Percentiles rank a stretch among this genome's conserved stretches.
phyloP scores from a whole-genome alignment of 1,284 basidiomycete genomes.

The Pseudozyma hubeiensis region DNA sequence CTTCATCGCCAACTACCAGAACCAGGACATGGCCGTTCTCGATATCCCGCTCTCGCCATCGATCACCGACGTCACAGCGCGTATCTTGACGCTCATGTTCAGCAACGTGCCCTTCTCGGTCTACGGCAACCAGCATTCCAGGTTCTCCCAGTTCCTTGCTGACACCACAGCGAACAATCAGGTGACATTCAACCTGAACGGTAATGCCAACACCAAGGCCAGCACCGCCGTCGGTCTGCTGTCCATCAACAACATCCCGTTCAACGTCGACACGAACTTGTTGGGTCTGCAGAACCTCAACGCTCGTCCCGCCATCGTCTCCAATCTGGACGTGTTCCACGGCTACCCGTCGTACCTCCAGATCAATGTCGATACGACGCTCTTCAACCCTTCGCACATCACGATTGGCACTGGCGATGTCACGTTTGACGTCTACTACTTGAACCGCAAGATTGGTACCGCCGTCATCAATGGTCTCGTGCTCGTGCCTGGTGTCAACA shows the following conservation, averaged over 20 bases:
- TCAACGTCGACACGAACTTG: constrained; percentile 76
- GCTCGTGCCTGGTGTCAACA: constrained; percentile 53
- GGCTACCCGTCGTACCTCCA: constrained; percentile 78
- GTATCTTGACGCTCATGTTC: constrained; percentile 77
- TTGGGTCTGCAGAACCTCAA: constrained; percentile 78
- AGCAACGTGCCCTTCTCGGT: constrained; percentile 76
- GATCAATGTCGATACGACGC: constrained; percentile 74
- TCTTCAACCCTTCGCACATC: constrained; percentile 74
- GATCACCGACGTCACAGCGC: constrained; percentile 75
- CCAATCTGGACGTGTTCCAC: constrained; percentile 77
- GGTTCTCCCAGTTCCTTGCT: constrained; percentile 78
- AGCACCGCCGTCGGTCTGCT: constrained; percentile 81
- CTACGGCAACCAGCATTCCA: constrained; percentile 72
- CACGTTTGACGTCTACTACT: constrained; percentile 75
- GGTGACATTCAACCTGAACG: constrained; percentile 75
- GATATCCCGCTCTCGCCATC: constrained; percentile 75
- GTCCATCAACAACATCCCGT: constrained; percentile 74
- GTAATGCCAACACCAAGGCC: constrained; percentile 74
- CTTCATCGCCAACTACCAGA: constrained; percentile 74
- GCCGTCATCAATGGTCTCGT: constrained; percentile 73
- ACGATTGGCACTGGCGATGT: constrained; percentile 79
- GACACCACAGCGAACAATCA: constrained; percentile 74
- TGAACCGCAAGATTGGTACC: constrained; percentile 75
- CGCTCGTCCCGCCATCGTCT: constrained; percentile 75
- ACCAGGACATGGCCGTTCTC: constrained; percentile 75